Evolutionary conservation across 163 green algal species (phyloP).

Genomic region (Chloroidium sp.): DNA sequence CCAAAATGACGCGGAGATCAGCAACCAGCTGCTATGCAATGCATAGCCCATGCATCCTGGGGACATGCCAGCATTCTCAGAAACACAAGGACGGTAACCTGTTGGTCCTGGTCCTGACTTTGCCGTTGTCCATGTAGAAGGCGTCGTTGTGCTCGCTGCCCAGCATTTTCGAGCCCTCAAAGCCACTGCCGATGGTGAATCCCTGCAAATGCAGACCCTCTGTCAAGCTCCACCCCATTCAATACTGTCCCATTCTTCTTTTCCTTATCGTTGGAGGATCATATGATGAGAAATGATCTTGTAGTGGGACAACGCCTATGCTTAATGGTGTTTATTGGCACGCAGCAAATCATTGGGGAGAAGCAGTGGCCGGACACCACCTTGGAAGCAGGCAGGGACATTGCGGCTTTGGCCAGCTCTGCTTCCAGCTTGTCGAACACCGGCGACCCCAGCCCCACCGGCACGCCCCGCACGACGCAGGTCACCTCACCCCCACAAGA

Average conservation of each 20-base stretch:
- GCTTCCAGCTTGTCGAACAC: conserved; percentile 99
- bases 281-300: too few relatives aligned
- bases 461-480: conserved; percentile 80
- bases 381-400: conserved; percentile 88
- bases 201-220: conserved; percentile 49
- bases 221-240: background rate
- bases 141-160: conserved; percentile 96
- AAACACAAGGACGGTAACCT: conserved; percentile 17
- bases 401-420: conserved; percentile 91
- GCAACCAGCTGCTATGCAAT: too few relatives aligned
- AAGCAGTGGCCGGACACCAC: conserved; percentile 11
- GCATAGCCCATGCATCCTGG: too few relatives aligned
- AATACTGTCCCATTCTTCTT: too few relatives aligned
- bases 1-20: too few relatives aligned
- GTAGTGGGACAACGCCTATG: too few relatives aligned
- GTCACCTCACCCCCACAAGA: conserved; percentile 94
- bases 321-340: too few relatives aligned
- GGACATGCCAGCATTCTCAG: too few relatives aligned
- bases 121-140: conserved; percentile 75
- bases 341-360: too few relatives aligned
- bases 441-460: conserved; percentile 80
- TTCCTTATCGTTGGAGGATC: too few relatives aligned
- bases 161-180: conserved; percentile 70
- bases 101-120: conserved; percentile 89
- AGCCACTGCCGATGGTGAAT: conserved; percentile 97